Base-by-base conservation (phyloP, 2,329 filamentous ascomycete genomes). In the Trichoderma koningii region DNA sequence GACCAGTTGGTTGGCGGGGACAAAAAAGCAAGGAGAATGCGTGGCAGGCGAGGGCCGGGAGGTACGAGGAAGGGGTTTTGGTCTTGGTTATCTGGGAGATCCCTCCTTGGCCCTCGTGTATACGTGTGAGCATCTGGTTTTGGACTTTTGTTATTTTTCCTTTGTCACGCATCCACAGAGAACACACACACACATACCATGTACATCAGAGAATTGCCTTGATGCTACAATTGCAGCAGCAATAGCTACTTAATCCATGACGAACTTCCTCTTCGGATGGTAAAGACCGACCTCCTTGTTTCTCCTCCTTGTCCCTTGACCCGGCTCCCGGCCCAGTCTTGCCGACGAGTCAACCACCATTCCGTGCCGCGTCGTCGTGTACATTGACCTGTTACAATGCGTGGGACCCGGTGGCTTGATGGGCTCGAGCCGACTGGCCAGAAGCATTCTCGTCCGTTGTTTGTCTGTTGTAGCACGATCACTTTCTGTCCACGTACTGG, bases 191-290 rank as follows among this genome's bases (percentile, higher is more conserved):
- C 53, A 44, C 15, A 26, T 68, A 71, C 72, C 64, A 59, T 74
- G 73, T 74, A 74, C 71, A 74, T 73, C 72, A 74, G 68, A 71
- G 59, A 55, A 26, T 52, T 63, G 48, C 63, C 10, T 34, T n/a
- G 45, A 55, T 65, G 48, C 63, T 26, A 62, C 48, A 56, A 7
- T 55, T 34, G 50, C 48, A 53, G 59, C 41, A 60, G 10, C 52
- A 63, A 48, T 50, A 38, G 41, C 59, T 47, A 26, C 41, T 55
- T 63, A 63, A 63, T 63, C 59, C 59, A 63, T 47, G 59, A 63
- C 59, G 42, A 52, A 62, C 34, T 38, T 12, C 55, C 47, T 15
- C 59, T 55, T 63, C 19, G 59, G 59, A 63, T 63, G 50, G 26
- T 63, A 50, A 55, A 55, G 41, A 26, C 23, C 38, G 52, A 47